phyloP scores from a whole-genome alignment of 1,139 yeast species.

The Pichia sp. region DNA sequence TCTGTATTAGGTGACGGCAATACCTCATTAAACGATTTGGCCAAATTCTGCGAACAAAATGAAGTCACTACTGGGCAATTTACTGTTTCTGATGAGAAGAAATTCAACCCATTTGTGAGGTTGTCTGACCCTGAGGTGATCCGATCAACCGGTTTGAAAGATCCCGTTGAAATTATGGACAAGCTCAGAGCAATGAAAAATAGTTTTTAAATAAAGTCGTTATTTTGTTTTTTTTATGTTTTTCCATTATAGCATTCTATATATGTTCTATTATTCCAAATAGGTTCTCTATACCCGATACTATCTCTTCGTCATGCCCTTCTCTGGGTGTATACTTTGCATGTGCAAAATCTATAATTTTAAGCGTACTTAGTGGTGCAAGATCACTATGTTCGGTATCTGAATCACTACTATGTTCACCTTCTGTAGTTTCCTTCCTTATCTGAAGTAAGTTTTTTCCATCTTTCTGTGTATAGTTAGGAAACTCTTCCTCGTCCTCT shows the following conservation, averaged over 20 bases:
- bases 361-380: slow-evolving; percentile 47
- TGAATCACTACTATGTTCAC: slow-evolving; percentile 26
- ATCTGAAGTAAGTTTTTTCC: background rate
- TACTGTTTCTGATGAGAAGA: slow-evolving; percentile 78
- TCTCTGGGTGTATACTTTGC: slow-evolving; percentile 57
- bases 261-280: slow-evolving; percentile 30
- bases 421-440: slow-evolving; percentile 22
- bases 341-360: slow-evolving; percentile 89
- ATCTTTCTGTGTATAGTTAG: background rate
- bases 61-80: slow-evolving; percentile 80
- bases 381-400: slow-evolving; percentile 26
- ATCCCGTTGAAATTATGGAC: slow-evolving; percentile 41
- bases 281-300: slow-evolving; percentile 64
- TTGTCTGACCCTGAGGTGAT: slow-evolving; percentile 46
- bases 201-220: slow-evolving; percentile 23
- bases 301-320: slow-evolving; percentile 68
- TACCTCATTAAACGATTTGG: slow-evolving; percentile 51
- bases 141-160: slow-evolving; percentile 38
- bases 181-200: slow-evolving; percentile 49
- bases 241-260: background rate
- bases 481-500: slow-evolving; percentile 24
- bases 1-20: slow-evolving; percentile 51
- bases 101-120: slow-evolving; percentile 87
- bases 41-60: slow-evolving; percentile 44
- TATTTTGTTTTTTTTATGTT: background rate